Percentiles rank a stretch among this genome's conserved stretches.
Evolutionary conservation across 352 stramenopile genomes (phyloP).

Genomic region (Pythium biforme): DNA sequence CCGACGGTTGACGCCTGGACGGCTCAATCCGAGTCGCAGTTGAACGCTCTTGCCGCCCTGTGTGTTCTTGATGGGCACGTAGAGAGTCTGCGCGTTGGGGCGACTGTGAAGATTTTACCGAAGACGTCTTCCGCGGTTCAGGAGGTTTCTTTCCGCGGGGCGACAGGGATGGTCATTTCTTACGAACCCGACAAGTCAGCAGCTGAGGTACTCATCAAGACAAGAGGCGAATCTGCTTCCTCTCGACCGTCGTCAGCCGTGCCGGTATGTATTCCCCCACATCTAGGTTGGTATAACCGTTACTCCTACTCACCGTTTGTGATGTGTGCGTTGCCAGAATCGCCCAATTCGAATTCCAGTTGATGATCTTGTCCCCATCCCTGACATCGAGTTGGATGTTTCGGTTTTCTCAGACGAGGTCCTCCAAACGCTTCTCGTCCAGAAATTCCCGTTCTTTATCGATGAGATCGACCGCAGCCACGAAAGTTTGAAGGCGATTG

Average conservation of each 20-base stretch:
- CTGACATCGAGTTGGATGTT: slow-evolving; percentile 70
- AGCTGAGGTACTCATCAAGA: slow-evolving; percentile 70
- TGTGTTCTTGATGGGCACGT: slow-evolving; percentile 85
- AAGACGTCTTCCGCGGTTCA: slow-evolving; percentile 65
- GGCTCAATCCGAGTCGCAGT: slow-evolving; percentile 44
- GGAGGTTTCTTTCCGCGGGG: slow-evolving; percentile 73
- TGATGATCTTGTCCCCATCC: slow-evolving; percentile 75
- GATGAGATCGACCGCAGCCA: slow-evolving; percentile 77
- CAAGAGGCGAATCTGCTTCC: slow-evolving; percentile 35
- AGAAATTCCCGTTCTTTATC: slow-evolving; percentile 77
- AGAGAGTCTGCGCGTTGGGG: slow-evolving; percentile 75
- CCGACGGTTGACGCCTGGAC: slow-evolving; percentile 58
- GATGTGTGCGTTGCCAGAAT: slow-evolving; percentile 35
- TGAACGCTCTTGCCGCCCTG: slow-evolving; percentile 70
- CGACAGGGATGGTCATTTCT: slow-evolving; percentile 68
- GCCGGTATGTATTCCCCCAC: slow-evolving; percentile 30
- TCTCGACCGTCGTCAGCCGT: slow-evolving; percentile 12
- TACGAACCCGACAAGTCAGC: slow-evolving; percentile 83
- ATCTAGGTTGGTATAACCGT: not conserved
- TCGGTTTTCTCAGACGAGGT: slow-evolving; percentile 71
- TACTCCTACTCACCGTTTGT: not conserved
- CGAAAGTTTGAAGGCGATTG: slow-evolving; percentile 45
- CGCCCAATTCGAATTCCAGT: slow-evolving; percentile 79
- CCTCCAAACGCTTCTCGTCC: slow-evolving; percentile 60
- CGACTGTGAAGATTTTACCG: slow-evolving; percentile 83